Evolutionary conservation across 805 yeast species (phyloP).

Genomic region (Huiozyma naganishii): DNA sequence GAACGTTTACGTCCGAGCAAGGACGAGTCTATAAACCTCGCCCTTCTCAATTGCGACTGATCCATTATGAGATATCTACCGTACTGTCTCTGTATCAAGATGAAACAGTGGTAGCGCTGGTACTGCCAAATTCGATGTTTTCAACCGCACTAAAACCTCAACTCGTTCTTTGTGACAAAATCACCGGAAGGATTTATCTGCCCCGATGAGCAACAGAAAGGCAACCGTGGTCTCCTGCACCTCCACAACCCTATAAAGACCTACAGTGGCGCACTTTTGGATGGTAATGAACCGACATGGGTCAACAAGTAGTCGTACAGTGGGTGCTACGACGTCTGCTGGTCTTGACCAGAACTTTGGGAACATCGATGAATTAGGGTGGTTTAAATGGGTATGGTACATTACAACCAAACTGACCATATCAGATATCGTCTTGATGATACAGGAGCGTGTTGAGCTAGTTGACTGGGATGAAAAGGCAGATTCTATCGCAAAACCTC

Average conservation of each 20-base stretch:
- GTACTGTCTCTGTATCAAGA: not conserved
- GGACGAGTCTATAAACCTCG: conserved; percentile 9
- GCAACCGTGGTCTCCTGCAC: no score
- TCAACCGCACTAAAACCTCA: not conserved
- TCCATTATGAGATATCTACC: not conserved
- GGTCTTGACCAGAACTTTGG: not conserved
- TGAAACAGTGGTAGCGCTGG: not conserved
- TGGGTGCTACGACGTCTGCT: no score
- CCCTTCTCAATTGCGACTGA: not conserved
- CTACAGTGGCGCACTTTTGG: no score
- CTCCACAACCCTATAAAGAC: no score
- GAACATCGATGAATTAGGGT: conserved; percentile 2
- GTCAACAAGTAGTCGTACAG: no score
- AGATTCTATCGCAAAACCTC: conserved; percentile 14
- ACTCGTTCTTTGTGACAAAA: no score
- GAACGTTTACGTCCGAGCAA: conserved; percentile 17
- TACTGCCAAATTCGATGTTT: not conserved
- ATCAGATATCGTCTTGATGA: conserved; percentile 13
- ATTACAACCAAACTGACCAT: conserved; percentile 5
- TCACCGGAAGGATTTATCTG: no score
- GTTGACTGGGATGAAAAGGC: conserved; percentile 26
- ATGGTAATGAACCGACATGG: no score
- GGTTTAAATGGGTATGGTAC: conserved; percentile 4
- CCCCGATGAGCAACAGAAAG: no score
- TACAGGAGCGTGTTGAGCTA: conserved; percentile 16